phyloP scores from a whole-genome alignment of 352 stramenopile species.

The Pythium rishiriense region DNA sequence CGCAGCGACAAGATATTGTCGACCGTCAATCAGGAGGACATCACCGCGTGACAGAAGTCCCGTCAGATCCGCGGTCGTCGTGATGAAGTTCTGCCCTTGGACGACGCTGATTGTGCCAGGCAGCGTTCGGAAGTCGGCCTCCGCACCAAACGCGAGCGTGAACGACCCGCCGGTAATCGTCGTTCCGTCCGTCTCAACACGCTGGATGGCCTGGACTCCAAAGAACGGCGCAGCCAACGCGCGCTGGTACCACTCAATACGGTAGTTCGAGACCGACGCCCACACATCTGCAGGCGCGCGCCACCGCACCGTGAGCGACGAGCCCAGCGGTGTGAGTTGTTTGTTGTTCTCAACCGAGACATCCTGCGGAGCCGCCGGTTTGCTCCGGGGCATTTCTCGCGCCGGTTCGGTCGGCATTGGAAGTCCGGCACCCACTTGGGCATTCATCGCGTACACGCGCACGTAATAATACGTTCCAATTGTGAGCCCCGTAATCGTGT shows the following conservation, averaged over 20 bases:
- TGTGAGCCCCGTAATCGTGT: conserved; percentile 51
- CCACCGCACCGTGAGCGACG: conserved; percentile 60
- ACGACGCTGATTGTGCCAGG: conserved; percentile 60
- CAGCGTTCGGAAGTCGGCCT: conserved; percentile 35
- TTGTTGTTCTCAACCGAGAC: conserved; percentile 46
- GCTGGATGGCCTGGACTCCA: conserved; percentile 51
- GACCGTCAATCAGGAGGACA: conserved; percentile 69
- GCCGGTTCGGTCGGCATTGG: conserved; percentile 45
- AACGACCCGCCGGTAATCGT: conserved; percentile 59
- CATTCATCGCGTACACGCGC: conserved; percentile 73
- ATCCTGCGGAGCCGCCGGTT: conserved; percentile 39
- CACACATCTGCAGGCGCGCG: conserved; percentile 30
- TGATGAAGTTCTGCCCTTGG: conserved; percentile 53
- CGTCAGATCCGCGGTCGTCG: conserved; percentile 89
- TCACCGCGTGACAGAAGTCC: conserved; percentile 84
- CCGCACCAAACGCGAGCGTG: conserved; percentile 51
- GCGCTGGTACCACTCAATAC: conserved; percentile 78
- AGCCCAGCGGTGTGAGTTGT: conserved; percentile 34
- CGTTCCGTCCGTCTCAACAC: conserved; percentile 47
- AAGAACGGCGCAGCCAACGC: conserved; percentile 55
- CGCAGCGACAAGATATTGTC: conserved; percentile 74
- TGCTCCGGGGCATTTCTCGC: conserved; percentile 66
- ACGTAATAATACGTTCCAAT: conserved; percentile 58
- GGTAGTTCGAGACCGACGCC: conserved; percentile 38
- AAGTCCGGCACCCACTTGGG: conserved; percentile 41